Conservation (phyloP, 495 filamentous ascomycete species). For the Hypoxylon intermedium region DNA sequence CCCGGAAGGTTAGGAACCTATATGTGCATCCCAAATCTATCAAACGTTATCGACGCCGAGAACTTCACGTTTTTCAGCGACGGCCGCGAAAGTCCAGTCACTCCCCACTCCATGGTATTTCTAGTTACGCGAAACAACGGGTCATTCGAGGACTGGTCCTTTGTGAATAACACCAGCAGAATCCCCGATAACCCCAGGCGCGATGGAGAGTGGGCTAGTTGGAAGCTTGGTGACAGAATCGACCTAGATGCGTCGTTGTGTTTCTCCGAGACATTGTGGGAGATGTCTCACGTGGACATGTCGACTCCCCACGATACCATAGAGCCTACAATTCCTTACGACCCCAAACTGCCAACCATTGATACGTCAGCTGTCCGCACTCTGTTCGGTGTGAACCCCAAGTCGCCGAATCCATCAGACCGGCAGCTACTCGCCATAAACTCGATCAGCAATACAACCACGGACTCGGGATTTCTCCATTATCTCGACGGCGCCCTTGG, state of each 20-base stretch:
- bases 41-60: constrained; percentile 9
- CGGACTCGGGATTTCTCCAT: constrained; percentile 1
- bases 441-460: constrained; percentile 6
- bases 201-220: constrained; percentile 8
- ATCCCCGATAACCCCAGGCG: constrained; percentile 10
- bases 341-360: neutral
- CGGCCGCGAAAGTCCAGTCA: neutral
- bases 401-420: neutral
- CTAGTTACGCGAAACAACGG: constrained; percentile 15
- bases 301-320: constrained; percentile 3
- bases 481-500: constrained; percentile 5
- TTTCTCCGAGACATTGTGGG: constrained; percentile 13
- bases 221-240: neutral
- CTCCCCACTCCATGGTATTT: constrained; percentile 11
- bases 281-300: constrained; percentile 7
- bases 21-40: constrained; percentile 1
- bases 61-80: constrained; percentile 14
- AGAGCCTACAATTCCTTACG: constrained; percentile 1
- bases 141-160: constrained; percentile 11
- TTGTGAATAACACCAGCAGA: constrained; percentile 1
- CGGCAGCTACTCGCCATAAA: constrained; percentile 4
- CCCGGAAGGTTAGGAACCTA: constrained; percentile 5
- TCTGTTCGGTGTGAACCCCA: constrained; percentile 7
- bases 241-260: constrained; percentile 9
- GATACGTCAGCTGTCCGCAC: constrained; percentile 8